A percentile compares a stretch with the other conserved stretches of the same genome.
Conservation (phyloP, 495 filamentous ascomycete species). For the Penicillium bovifimosum region DNA sequence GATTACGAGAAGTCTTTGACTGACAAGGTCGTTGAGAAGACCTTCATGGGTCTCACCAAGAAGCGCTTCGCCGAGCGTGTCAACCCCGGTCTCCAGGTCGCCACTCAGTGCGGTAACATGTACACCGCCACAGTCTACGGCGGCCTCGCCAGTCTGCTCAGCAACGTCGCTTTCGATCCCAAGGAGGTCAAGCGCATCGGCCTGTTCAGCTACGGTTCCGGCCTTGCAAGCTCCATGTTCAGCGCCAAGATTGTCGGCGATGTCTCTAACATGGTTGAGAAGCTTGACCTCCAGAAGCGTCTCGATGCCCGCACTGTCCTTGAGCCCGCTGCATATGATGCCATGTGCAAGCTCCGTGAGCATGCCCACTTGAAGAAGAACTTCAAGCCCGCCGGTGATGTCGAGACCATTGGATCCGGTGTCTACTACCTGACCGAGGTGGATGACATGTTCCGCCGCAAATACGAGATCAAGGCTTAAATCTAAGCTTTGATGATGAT, state of each 20-base stretch:
- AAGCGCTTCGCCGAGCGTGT: constrained; percentile 91
- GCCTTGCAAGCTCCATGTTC: constrained; percentile 85
- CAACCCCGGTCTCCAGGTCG: constrained; percentile 74
- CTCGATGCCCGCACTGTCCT: constrained; percentile 67
- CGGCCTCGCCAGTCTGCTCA: constrained; percentile 71
- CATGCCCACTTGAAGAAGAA: constrained; percentile 90
- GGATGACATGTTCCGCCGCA: constrained; percentile 92
- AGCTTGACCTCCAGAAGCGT: constrained; percentile 72
- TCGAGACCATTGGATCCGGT: constrained; percentile 69
- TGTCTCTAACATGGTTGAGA: constrained; percentile 68
- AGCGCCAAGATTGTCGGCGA: constrained; percentile 77
- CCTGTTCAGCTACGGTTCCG: constrained; percentile 93
- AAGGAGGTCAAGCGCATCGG: constrained; percentile 82
- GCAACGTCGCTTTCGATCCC: constrained; percentile 61
- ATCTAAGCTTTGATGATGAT: constrained; percentile 6
- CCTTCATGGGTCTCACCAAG: constrained; percentile 91
- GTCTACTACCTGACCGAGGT: constrained; percentile 88
- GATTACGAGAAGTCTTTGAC: constrained; percentile 79
- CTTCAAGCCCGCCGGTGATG: constrained; percentile 71
- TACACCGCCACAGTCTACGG: constrained; percentile 94
- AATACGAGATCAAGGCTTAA: constrained; percentile 84
- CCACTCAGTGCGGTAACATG: constrained; percentile 98
- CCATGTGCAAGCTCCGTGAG: constrained; percentile 93
- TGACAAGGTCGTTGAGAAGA: constrained; percentile 95
- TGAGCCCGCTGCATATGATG: constrained; percentile 79